Base-by-base conservation (phyloP, 495 filamentous ascomycete genomes). In the Annulohypoxylon stygium region DNA sequence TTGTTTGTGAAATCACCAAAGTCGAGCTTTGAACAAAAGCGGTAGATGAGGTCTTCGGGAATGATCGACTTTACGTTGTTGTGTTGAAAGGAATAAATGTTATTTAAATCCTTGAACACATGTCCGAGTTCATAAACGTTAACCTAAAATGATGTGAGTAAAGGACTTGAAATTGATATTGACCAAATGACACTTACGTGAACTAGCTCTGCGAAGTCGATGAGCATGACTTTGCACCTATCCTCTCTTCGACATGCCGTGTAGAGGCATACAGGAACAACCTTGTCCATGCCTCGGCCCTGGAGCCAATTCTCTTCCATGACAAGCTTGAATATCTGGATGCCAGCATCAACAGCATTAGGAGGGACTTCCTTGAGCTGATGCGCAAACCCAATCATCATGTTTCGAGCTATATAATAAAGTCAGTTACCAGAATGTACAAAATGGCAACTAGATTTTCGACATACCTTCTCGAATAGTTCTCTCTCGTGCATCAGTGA, bases 111-210 rank as follows among this genome's bases (percentile, higher is more conserved):
- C 74, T 95, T 95, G 79, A 88, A 98, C 23, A 90, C 89, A 41
- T 91, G 89, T 37, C 96, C 96, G 36, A 99, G 89, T 47, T 92
- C 90, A 81, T 97, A 99, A 16, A 98, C 95, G 69, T 97, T 97
- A 61, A 93, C 86, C 87, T 94, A 53, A 10, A 37, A 37, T 14
- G 3, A 54, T 18, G 65, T 25, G 64, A n/a, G 68, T 82, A 59
- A 81, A 79, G 26, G 37, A 6, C 43, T 55, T 26, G 23, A 18
- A 7, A 4, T 14, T 54, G 8, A 4, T 33, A 37, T 55, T 45
- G 37, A 20, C 14, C 69, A 78, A 69, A 75, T 86, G 83, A 78
- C 85, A 70, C 76, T 72, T 75, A 78, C 76, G 12, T 75, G 88
- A 50, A 95, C 82, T 51, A 93, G 86, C 75, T 98, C 97, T 9